Evolutionary conservation across 1,284 basidiomycete genomes (phyloP).

Genomic region (Volvariella surrecta): DNA sequence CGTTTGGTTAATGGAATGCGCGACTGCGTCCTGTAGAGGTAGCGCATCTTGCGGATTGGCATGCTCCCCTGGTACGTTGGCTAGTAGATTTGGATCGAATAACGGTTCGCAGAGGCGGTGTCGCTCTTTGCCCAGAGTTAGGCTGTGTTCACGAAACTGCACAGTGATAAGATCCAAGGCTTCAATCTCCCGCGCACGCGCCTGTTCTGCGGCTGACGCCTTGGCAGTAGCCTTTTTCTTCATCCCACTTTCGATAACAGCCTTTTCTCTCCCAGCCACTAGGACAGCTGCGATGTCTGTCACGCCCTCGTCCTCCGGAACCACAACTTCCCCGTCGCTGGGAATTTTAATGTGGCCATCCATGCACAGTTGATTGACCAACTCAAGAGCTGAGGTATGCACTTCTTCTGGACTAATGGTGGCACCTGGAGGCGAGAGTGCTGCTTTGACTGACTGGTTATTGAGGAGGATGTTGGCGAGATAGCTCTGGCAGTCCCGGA

Average conservation of each 20-base stretch:
- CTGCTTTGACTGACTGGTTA: slow-evolving; percentile 57
- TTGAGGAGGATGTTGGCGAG: slow-evolving; percentile 64
- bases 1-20: slow-evolving; percentile 44
- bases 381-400: slow-evolving; percentile 42
- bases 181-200: slow-evolving; percentile 72
- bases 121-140: slow-evolving; percentile 80
- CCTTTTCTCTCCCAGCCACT: slow-evolving; percentile 74
- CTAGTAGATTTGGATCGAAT: slow-evolving; percentile 61
- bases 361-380: slow-evolving; percentile 52
- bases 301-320: slow-evolving; percentile 76
- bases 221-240: slow-evolving; percentile 72
- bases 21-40: slow-evolving; percentile 58
- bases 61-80: slow-evolving; percentile 19
- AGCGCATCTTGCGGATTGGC: slow-evolving; percentile 18
- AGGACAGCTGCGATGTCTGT: slow-evolving; percentile 80
- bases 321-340: slow-evolving; percentile 57
- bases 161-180: slow-evolving; percentile 74
- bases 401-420: slow-evolving; percentile 23
- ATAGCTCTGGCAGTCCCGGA: slow-evolving; percentile 67
- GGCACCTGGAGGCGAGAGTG: slow-evolving; percentile 41
- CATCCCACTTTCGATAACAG: slow-evolving; percentile 72
- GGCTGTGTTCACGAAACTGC: slow-evolving; percentile 59
- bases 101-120: slow-evolving; percentile 90
- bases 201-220: slow-evolving; percentile 71
- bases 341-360: slow-evolving; percentile 63